Evolutionary conservation across 495 filamentous ascomycete genomes (phyloP), one percentile per base, ranked within the genome.

Genomic region (Cairneyella variabilis): DNA sequence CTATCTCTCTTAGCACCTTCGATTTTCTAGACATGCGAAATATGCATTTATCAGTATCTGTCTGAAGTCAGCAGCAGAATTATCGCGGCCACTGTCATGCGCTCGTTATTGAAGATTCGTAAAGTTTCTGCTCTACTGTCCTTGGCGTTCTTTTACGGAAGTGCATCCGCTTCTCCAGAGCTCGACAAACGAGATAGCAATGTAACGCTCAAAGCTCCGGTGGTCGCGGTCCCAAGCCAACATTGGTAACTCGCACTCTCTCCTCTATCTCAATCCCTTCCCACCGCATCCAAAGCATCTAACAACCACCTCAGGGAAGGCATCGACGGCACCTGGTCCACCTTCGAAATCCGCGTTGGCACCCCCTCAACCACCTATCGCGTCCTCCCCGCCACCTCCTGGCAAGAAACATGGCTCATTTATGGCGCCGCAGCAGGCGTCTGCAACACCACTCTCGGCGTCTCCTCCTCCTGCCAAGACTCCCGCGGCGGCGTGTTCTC

Each of bases 401-500:
- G 64, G 22, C 64, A 66, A 34, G 64, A 70, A 57, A 70, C 66
- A 10, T 65, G 67, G 58, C 67, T 68, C 0, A 59, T 72, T 11
- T 53, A 53, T 42, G 38, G 38, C 6, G 21, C 67, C 21, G 66
- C 68, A 2, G 63, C 68, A 39, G 23, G 23, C 11, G 71, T 66
- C 10, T 78, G 75, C 51, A 59, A 64, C 25, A 57, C 56, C 0
- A 40, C 49, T 3, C 59, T 53, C 8, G 66, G 69, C 1, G 59
- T 64, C 1, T 57, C 68, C 1, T 16, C 60, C 2, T 59, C 70
- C 38, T 83, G 80, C 59, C 50, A 60, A 2, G 60, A 71, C 5
- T 62, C 66, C 3, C 64, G 78, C 53, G 81, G 80, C 6, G 63
- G 59, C 2, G 32, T 73, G 12, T 82, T 76, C 63, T 68, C n/a